Conservation (phyloP, 192 early-diverging fungal species). For the Backusella psychrophila region DNA sequence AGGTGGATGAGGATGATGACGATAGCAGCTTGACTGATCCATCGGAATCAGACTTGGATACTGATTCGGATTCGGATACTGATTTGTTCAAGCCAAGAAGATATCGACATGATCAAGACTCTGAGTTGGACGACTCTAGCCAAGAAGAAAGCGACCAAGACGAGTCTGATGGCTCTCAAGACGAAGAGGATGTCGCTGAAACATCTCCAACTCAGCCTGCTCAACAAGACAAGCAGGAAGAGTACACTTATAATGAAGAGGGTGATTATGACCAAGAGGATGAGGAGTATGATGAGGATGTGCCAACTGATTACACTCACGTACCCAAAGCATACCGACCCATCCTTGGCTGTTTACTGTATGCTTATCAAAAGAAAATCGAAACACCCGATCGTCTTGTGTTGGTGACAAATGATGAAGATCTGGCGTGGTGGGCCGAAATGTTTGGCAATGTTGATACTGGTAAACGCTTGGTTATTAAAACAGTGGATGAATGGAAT, state of each 20-base stretch:
- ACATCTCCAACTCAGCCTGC: too few species aligned
- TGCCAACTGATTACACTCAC: conserved; percentile 31
- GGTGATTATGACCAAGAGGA: conserved; percentile 2
- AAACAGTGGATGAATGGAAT: conserved; percentile 33
- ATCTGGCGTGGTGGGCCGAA: conserved; percentile 45
- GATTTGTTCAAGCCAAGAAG: conserved; percentile 11
- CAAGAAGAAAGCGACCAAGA: conserved; percentile 4
- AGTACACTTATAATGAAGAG: conserved; percentile 17
- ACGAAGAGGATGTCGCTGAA: not conserved
- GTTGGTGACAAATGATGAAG: conserved; percentile 49
- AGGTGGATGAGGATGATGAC: not conserved
- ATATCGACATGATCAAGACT: not conserved
- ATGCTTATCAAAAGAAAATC: conserved; percentile 35
- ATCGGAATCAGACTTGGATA: not conserved
- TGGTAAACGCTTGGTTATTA: conserved; percentile 15
- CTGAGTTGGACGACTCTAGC: not conserved
- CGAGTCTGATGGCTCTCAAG: not conserved
- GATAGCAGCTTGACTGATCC: not conserved
- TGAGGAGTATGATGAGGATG: conserved; percentile 24
- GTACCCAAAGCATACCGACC: conserved; percentile 48
- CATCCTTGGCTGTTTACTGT: conserved; percentile 44
- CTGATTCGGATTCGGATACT: conserved; percentile 8
- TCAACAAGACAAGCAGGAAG: not conserved
- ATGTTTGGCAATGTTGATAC: conserved; percentile 40
- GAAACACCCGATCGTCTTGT: conserved; percentile 33